A percentile compares a stretch with the other conserved stretches of the same genome.
Conservation (phyloP, 257 asterid genomes). For the Capsicum pubescens region DNA sequence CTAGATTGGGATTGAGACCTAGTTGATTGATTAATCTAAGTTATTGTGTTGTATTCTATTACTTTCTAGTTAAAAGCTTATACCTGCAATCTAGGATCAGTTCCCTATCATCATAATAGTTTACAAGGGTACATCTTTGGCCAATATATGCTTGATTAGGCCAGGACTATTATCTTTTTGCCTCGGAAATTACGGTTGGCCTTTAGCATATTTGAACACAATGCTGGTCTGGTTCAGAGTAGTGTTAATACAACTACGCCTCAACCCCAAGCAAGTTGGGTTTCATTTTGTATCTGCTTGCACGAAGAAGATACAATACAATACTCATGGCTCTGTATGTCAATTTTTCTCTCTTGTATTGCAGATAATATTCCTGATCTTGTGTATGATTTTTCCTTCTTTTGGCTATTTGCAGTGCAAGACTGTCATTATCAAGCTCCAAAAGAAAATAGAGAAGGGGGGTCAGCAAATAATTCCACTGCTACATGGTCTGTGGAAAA, state of each 20-base stretch:
- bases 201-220: not conserved
- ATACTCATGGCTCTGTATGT: conserved; percentile 2
- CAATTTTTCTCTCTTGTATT: not conserved
- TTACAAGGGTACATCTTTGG: not conserved
- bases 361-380: conserved; percentile 1
- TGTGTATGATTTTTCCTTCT: conserved; percentile 7
- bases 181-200: conserved; percentile 12
- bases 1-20: conserved; percentile 13
- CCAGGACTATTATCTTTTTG: not conserved
- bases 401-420: conserved; percentile 72
- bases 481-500: conserved; percentile 92
- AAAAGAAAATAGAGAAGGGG: conserved; percentile 81
- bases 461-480: conserved; percentile 86
- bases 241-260: not conserved
- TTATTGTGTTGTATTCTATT: conserved; percentile 17
- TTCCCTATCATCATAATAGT: not conserved
- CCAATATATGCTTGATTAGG: not conserved
- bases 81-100: conserved; percentile 19
- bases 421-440: conserved; percentile 82
- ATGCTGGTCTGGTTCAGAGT: not conserved
- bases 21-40: not conserved
- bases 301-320: conserved; percentile 15
- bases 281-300: conserved; percentile 9
- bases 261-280: conserved; percentile 16
- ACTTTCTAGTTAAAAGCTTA: not conserved